Evolutionary conservation across 495 filamentous ascomycete genomes (phyloP), one percentile per base, ranked within the genome.

Genomic region (Chaetomium fimeti): DNA sequence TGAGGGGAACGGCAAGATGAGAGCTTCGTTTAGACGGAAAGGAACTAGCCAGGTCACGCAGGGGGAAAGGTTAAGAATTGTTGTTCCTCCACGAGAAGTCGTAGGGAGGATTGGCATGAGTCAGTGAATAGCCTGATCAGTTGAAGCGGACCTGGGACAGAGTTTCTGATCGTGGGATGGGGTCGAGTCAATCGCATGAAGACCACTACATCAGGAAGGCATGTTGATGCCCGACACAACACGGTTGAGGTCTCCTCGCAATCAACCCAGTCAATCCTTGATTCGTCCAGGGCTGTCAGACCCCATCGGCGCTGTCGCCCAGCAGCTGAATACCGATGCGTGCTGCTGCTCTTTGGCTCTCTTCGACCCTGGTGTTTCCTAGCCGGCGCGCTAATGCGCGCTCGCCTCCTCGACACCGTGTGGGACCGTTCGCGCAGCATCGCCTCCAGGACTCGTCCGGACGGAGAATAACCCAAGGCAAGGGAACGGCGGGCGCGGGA

Each of bases 401-500:
- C 22, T 12, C 42, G 22, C 2, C 42, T 59, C 40, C 24, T n/a
- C 16, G 7, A 13, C 0, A 25, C 57, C 8, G 38, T 24, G 55
- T 48, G 42, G 57, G 40, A 59, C 57, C 57, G 40, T 59, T 59
- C 29, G 28, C 42, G 57, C 40, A 25, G 18, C 32, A 25, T 7
- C 36, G 42, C 20, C 53, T 56, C 32, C 32, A 36, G 32, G 32
- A 36, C 29, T 56, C 29, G 5, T 20, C 7, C n/a, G n/a, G 53
- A 38, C 53, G 29, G 53, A 52, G 48, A 28, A 7, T 25, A 54
- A 36, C 32, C 29, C 67, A 62, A 62, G 49, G 49, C 52, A 55
- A 57, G 56, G 67, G 57, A 58, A 52, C 57, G 63, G 67, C 40
- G 61, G 40, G 42, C 42, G 58, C 68, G 64, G 64, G 64, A 67